Evolutionary conservation across 129 eudicot species (phyloP).

Genomic region (Apium graveolens): DNA sequence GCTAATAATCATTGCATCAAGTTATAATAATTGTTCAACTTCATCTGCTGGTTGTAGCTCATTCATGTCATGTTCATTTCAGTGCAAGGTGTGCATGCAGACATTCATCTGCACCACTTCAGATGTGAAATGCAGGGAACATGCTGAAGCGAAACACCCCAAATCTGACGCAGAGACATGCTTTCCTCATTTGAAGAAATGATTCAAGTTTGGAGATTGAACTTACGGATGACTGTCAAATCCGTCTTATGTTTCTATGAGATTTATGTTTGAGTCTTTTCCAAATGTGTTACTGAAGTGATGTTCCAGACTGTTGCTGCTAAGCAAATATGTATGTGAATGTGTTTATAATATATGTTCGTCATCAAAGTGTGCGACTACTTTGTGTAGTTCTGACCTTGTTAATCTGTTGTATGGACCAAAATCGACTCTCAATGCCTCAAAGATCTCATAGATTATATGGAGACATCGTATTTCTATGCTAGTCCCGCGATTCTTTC

Average conservation of each 20-base stretch:
- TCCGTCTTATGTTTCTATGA: neutral
- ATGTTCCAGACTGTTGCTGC: slow-evolving; percentile 1
- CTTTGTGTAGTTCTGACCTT: neutral
- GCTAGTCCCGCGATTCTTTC: neutral
- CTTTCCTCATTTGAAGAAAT: slow-evolving; percentile 71
- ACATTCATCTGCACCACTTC: slow-evolving; percentile 90
- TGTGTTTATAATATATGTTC: slow-evolving; percentile 3
- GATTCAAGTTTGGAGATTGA: slow-evolving; percentile 9
- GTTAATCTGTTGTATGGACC: neutral
- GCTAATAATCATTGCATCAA: no score
- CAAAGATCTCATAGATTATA: neutral
- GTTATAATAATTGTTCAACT: neutral
- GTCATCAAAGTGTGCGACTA: neutral
- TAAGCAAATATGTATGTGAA: slow-evolving; percentile 1
- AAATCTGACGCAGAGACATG: slow-evolving; percentile 49
- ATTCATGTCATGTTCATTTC: slow-evolving; percentile 19
- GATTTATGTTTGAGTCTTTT: neutral
- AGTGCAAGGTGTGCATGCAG: slow-evolving; percentile 97
- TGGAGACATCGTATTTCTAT: no score
- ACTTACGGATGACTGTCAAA: neutral
- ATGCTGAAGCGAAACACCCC: slow-evolving; percentile 85
- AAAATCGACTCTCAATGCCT: neutral
- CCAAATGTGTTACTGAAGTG: neutral
- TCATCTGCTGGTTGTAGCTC: slow-evolving; percentile 8
- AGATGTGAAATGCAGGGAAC: slow-evolving; percentile 86